These are phyloP conservation scores for Leccinellum luteum DNA, from an alignment of 768 basidiomycete species.

Conservation along the genomic window DNA sequence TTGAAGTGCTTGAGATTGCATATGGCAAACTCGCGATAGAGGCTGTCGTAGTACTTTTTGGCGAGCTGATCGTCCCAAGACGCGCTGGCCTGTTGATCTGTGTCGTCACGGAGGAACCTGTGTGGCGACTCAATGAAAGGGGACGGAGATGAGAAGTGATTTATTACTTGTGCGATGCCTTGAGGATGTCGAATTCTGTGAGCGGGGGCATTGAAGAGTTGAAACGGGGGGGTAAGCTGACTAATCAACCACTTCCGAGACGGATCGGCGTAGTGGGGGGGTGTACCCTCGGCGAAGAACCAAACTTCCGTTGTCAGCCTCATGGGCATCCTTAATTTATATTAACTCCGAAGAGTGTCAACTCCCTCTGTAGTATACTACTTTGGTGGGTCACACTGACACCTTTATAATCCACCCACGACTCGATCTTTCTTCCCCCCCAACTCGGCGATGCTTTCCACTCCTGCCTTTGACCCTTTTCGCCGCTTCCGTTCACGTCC, in stretches of 20 bases:
- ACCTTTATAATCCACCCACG: conserved; percentile 8
- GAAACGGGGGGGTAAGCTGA: neutral
- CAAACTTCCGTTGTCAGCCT: conserved; percentile 12
- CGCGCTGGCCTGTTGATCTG: conserved; percentile 13
- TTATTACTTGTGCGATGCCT: conserved; percentile 62
- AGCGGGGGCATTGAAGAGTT: neutral
- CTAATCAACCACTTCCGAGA: neutral
- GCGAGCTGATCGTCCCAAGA: conserved; percentile 86
- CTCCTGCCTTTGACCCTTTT: conserved; percentile 11
- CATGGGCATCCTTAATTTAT: conserved; percentile 9
- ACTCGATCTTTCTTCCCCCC: neutral
- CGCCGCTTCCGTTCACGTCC: conserved; percentile 25
- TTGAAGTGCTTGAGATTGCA: conserved; percentile 97
- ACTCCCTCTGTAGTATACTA: conserved; percentile 1
- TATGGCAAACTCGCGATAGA: conserved; percentile 90
- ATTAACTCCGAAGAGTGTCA: neutral
- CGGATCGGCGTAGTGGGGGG: neutral
- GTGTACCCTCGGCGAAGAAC: too few species aligned
- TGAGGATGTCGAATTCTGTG: conserved; percentile 76
- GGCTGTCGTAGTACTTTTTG: conserved; percentile 79
- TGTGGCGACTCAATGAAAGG: neutral
- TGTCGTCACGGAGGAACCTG: conserved; percentile 74
- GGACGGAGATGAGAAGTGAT: neutral
- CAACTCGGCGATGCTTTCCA: neutral
- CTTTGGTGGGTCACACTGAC: too few species aligned